Base-by-base conservation (phyloP, 2,329 filamentous ascomycete genomes). In the Aureobasidium sp. region DNA sequence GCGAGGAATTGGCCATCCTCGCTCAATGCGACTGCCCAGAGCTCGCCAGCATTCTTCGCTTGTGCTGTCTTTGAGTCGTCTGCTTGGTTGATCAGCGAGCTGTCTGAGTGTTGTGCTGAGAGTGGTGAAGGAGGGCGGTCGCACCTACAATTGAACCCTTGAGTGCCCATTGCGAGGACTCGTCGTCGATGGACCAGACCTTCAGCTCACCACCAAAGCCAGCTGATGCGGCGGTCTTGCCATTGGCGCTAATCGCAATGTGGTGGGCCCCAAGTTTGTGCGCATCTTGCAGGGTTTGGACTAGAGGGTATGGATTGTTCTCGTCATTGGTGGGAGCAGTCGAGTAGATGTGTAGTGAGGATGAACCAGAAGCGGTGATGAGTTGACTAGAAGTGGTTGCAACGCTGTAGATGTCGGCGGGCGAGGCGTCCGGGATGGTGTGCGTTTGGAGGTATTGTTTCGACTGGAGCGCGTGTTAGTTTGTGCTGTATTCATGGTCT, bases 401-500 rank as follows among this genome's bases (percentile, higher is more conserved):
- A 70, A 72, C 73, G 51, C 69, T 70, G 67, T 70, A 71, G 66
- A 74, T 72, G 65, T 74, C 69, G 34, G 68, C 70, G 9, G 69
- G 69, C 59, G 72, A 70, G 47, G 72, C 70, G 79, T 91, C 84
- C 73, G 96, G 89, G 74, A 96, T 85, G 47, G 91, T 93, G 75
- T 96, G 90, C 68, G 89, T 88, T 70, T 93, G 95, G 66, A 99
- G 84, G 75, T 97, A 99, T 87, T 97, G 94, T 80, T 97, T 97
- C 62, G 94, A 99, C 94, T 97, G 63, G 52, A 29, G 34, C 42
- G 32, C 15, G 29, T 39, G 32, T 58, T 48, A 58, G 55, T 61
- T n/a, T 26, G 42, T 17, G n/a, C 1, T n/a, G 7, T 46, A 20
- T 4, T 9, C 0, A 9, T 12, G 9, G 17, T 7, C 5, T 41